Evolutionary conservation across 2,329 filamentous ascomycete genomes (phyloP).

Genomic region (Xylariaceae sp.): DNA sequence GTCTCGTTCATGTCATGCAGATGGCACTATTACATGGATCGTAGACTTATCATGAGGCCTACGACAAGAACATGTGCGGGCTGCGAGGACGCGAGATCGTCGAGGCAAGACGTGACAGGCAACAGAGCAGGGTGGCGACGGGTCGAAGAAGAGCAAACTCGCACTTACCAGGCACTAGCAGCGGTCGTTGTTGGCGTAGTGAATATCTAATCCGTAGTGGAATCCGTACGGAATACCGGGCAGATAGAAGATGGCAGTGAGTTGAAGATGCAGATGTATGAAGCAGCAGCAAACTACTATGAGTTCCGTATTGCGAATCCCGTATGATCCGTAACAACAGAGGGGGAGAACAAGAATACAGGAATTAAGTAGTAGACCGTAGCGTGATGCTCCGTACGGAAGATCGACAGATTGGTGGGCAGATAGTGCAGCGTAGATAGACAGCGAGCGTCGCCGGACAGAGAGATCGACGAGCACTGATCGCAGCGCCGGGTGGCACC

Average conservation of each 20-base stretch:
- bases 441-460: background rate
- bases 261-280: too few species aligned
- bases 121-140: background rate
- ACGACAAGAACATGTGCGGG: too few species aligned
- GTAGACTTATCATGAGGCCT: background rate
- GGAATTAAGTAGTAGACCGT: background rate
- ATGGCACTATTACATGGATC: background rate
- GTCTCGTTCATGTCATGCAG: slow-evolving; percentile 1
- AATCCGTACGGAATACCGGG: too few species aligned
- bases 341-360: background rate
- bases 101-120: background rate
- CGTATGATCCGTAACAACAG: background rate
- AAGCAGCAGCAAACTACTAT: too few species aligned
- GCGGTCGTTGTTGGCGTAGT: background rate
- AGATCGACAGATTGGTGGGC: background rate
- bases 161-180: background rate
- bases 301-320: too few species aligned
- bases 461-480: slow-evolving; percentile 1
- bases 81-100: background rate
- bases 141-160: background rate
- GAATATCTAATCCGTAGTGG: background rate
- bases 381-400: too few species aligned
- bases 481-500: slow-evolving; percentile 16
- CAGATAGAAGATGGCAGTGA: too few species aligned
- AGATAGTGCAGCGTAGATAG: background rate